phyloP scores from a whole-genome alignment of 352 stramenopile genomes.

The Phytophthora uliginosa region DNA sequence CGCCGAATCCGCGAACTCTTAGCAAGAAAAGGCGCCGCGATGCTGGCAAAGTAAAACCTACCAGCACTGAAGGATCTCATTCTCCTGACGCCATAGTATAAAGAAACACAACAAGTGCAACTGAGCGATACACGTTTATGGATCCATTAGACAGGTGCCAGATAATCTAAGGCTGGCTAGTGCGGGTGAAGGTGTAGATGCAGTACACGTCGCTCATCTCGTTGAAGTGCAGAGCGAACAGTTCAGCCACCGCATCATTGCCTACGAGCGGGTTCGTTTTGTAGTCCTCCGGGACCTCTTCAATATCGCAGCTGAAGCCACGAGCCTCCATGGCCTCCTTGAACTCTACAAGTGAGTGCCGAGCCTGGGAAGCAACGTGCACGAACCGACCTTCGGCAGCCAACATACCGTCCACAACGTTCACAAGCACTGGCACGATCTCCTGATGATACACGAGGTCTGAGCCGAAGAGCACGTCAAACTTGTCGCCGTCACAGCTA shows the following conservation, averaged over 20 bases:
- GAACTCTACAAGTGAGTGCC: conserved; percentile 86
- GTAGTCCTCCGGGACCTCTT: conserved; percentile 84
- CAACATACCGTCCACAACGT: conserved; percentile 82
- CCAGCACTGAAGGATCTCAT: neutral
- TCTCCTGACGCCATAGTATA: conserved; percentile 30
- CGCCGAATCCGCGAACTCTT: conserved; percentile 31
- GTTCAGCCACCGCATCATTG: conserved; percentile 66
- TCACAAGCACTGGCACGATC: conserved; percentile 83
- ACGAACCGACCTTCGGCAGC: conserved; percentile 68
- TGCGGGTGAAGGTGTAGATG: conserved; percentile 86
- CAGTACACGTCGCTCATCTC: conserved; percentile 92
- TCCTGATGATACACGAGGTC: conserved; percentile 90
- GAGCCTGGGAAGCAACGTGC: conserved; percentile 83
- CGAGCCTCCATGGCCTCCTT: conserved; percentile 79
- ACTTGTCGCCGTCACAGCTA: conserved; percentile 43
- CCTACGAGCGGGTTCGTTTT: conserved; percentile 88
- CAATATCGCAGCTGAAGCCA: conserved; percentile 69
- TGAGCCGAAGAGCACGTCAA: conserved; percentile 85
- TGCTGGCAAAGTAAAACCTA: neutral
- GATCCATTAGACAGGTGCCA: conserved; percentile 29
- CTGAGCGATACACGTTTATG: conserved; percentile 19
- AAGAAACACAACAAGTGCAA: neutral
- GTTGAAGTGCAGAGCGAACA: conserved; percentile 92
- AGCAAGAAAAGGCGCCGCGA: conserved; percentile 25
- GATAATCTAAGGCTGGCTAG: conserved; percentile 31